Conservation (phyloP, 1,139 yeast genomes). For the Kazachstania sp. region DNA sequence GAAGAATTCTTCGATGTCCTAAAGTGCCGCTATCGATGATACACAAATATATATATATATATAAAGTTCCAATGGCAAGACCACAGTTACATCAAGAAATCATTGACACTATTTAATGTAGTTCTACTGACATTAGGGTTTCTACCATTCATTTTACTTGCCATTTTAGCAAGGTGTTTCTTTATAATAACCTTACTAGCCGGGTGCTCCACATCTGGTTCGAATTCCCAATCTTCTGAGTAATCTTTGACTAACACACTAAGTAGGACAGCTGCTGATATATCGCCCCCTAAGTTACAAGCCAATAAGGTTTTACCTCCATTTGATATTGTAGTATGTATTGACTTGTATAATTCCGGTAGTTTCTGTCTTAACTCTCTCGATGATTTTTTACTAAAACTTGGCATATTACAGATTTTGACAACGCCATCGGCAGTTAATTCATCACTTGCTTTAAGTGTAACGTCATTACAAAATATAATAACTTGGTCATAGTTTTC, state of each 20-base stretch:
- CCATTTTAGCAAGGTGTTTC: constrained; percentile 46
- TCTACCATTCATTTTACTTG: constrained; percentile 32
- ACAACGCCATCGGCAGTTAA: constrained; percentile 4
- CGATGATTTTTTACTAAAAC: constrained; percentile 20
- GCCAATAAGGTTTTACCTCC: constrained; percentile 33
- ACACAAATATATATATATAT: no score
- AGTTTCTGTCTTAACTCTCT: constrained; percentile 18
- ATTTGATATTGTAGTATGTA: background rate
- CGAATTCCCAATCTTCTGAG: constrained; percentile 36
- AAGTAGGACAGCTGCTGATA: constrained; percentile 54
- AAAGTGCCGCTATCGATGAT: no score
- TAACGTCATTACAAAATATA: constrained; percentile 17
- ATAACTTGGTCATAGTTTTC: constrained; percentile 12
- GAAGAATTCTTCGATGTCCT: no score
- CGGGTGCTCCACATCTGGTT: constrained; percentile 13
- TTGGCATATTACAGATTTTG: constrained; percentile 15
- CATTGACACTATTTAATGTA: constrained; percentile 59
- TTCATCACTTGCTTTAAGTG: background rate
- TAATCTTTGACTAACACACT: constrained; percentile 43
- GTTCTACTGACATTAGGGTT: constrained; percentile 66
- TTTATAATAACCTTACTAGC: constrained; percentile 47
- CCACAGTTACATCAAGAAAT: constrained; percentile 34
- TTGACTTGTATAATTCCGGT: constrained; percentile 12
- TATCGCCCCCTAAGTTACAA: constrained; percentile 60
- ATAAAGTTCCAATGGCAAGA: no score